These are phyloP conservation scores for Oldenlandia corymbosa DNA, from an alignment of 257 asterid genomes.

Conservation along the genomic window DNA sequence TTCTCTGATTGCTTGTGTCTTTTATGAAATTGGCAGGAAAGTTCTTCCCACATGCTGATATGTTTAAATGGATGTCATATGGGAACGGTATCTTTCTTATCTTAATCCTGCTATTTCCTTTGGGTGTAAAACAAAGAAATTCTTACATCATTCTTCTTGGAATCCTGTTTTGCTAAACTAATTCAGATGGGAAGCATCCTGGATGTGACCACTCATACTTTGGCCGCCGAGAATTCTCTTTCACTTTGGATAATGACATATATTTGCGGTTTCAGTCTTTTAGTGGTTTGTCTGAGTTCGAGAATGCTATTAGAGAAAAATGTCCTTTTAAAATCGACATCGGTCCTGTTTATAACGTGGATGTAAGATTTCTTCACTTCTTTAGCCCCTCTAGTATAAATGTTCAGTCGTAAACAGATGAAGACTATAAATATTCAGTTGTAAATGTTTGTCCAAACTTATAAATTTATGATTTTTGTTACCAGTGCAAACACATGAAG, in stretches of 20 bases:
- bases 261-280: conserved; percentile 80
- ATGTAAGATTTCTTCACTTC: conserved; percentile 45
- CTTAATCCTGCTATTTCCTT: neutral
- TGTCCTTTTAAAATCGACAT: conserved; percentile 85
- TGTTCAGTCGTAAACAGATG: too few species aligned
- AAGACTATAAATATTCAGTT: too few species aligned
- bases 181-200: conserved; percentile 87
- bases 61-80: conserved; percentile 84
- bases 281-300: conserved; percentile 48
- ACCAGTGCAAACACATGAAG: neutral
- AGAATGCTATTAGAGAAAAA: conserved; percentile 65
- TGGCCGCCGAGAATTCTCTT: conserved; percentile 84
- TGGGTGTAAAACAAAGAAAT: neutral
- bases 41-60: conserved; percentile 72
- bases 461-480: neutral
- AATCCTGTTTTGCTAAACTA: neutral
- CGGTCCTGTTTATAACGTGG: conserved; percentile 87
- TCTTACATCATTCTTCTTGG: neutral
- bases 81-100: conserved; percentile 61
- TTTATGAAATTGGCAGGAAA: conserved; percentile 47
- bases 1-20: conserved; percentile 8
- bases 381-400: neutral
- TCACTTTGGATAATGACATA: conserved; percentile 74
- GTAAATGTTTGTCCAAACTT: too few species aligned
- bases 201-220: conserved; percentile 90